Base-by-base conservation (phyloP, 2,329 filamentous ascomycete species). In the Claviceps quebecensis region DNA sequence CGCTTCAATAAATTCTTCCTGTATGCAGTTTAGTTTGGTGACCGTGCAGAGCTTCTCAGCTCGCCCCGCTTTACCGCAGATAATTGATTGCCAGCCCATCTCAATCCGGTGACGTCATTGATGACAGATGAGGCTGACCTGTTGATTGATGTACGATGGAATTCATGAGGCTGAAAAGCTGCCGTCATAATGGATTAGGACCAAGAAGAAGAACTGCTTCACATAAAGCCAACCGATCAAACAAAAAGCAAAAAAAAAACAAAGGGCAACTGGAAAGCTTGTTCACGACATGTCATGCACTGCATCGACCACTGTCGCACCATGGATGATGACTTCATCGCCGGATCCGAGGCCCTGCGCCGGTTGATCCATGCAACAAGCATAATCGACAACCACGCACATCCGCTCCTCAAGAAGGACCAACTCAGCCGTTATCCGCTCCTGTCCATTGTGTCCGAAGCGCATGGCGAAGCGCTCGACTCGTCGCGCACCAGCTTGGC, bases 371-470 rank as follows among this genome's bases (percentile, higher is more conserved):
- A 69, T 29, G 69, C 61, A 19, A 79, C 74, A 22, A 83, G 84
- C 3, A 78, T 87, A 58, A 81, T 88, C 63, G 84, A 88, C 66
- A 80, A 86, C 58, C 84, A 87, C 61, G 82, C 81, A 2, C 84
- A 87, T 56, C 83, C 84, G 29, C 71, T 88, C 1, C 74, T 87
- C 9, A 75, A 75, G 39, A 68, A 70, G 6, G 66, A 71, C 19
- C 65, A 72, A 11, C 63, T 76, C 29, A 64, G 67, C 52, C 71
- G 71, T 22, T 69, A 78, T 50, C 65, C 72, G 0, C 66, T 81
- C 5, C 62, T 78, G 47, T 75, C 80, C 45, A 82, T 89, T 56
- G 80, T 81, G 1, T 84, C 83, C 6, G 87, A 93, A 69, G 87
- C 87, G 1, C 70, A 78, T 52, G 86, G 83, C 7, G 70, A 78